Conservation (phyloP, 1,139 yeast genomes). For the Saccharomycopsis phalli region DNA sequence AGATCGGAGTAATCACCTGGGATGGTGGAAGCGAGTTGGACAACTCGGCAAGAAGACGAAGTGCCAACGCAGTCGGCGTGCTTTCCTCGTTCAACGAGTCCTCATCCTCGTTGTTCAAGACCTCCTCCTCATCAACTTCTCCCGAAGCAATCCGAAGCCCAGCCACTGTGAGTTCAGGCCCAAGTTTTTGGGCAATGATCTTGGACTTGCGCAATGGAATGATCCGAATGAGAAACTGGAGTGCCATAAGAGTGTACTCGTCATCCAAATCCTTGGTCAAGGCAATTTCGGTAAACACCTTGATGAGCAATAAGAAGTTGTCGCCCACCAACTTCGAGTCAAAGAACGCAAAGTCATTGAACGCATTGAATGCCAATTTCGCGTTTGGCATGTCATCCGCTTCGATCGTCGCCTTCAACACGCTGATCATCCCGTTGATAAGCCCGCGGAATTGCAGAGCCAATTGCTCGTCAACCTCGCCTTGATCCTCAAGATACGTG, state of each 20-base stretch:
- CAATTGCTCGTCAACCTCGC: constrained; percentile 36
- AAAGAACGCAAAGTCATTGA: constrained; percentile 67
- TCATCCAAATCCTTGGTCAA: constrained; percentile 56
- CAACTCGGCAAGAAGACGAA: constrained; percentile 70
- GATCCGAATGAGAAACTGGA: constrained; percentile 77
- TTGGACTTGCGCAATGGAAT: constrained; percentile 66
- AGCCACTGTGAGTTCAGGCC: constrained; percentile 66
- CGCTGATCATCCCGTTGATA: constrained; percentile 76
- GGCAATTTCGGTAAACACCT: constrained; percentile 65
- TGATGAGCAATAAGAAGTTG: constrained; percentile 57
- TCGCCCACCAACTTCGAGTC: constrained; percentile 78
- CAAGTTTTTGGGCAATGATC: constrained; percentile 55
- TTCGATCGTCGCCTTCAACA: constrained; percentile 65
- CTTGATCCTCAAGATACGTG: constrained; percentile 51
- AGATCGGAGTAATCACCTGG: constrained; percentile 76
- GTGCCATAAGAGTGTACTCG: constrained; percentile 74
- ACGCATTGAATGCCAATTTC: constrained; percentile 72
- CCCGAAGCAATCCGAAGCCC: constrained; percentile 77
- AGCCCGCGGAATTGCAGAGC: constrained; percentile 56
- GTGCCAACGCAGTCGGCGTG: constrained; percentile 68
- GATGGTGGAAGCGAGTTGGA: constrained; percentile 85
- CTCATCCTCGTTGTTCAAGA: constrained; percentile 70
- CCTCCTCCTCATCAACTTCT: constrained; percentile 64
- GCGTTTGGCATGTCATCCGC: constrained; percentile 67
- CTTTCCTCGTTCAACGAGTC: constrained; percentile 91